phyloP scores from a whole-genome alignment of 2,329 filamentous ascomycete genomes.

The Myriosclerotinia scirpicola region DNA sequence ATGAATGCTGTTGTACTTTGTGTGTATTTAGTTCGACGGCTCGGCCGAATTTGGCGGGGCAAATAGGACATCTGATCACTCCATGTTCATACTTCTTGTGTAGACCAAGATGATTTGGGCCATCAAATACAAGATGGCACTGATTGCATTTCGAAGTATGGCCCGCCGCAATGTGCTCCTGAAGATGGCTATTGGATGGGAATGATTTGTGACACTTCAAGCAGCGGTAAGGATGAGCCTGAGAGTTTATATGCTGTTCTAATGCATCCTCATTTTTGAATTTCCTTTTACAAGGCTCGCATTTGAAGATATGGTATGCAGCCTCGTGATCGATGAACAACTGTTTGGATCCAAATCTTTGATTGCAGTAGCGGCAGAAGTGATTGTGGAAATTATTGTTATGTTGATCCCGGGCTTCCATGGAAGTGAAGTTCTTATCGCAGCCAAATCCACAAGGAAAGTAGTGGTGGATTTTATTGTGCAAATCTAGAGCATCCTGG shows the following conservation, averaged over 20 bases:
- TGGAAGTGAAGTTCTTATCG: background rate
- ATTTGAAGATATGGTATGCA: background rate
- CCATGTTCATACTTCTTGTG: background rate
- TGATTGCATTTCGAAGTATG: background rate
- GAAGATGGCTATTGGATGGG: background rate
- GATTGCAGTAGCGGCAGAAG: background rate
- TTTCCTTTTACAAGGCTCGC: background rate
- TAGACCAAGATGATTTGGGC: background rate
- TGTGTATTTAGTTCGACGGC: background rate
- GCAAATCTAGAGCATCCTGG: background rate
- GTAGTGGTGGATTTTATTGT: background rate
- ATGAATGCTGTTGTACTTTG: background rate
- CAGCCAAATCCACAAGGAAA: background rate
- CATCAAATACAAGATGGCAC: background rate
- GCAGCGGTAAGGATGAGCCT: background rate
- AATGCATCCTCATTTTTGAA: background rate
- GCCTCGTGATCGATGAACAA: background rate
- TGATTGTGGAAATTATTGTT: background rate
- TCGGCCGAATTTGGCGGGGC: background rate
- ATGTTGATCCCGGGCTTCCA: background rate
- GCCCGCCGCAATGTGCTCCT: background rate
- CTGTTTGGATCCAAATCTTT: background rate
- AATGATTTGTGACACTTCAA: background rate
- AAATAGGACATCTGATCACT: background rate
- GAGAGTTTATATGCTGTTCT: background rate